Conservation (phyloP, 169 alveolate genomes). For the Eimeria tenella region DNA sequence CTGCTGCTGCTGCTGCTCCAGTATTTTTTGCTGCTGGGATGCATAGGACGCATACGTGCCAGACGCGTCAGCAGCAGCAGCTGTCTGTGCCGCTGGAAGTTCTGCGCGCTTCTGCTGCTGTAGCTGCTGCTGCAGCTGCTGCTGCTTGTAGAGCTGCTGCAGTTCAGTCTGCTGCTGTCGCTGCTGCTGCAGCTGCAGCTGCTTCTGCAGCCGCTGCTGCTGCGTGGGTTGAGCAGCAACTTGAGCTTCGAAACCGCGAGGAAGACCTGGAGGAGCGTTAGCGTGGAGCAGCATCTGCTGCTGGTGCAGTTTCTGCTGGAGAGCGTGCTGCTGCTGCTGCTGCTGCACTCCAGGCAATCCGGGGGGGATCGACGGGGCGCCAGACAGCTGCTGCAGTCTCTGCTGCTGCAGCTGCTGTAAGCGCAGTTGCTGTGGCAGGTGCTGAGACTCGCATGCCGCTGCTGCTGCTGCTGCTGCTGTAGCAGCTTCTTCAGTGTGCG, state of each 20-base stretch:
- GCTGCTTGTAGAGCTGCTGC: neutral
- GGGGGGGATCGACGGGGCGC: too few species aligned
- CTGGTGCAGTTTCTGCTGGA: conserved; percentile 35
- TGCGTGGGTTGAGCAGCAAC: conserved; percentile 4
- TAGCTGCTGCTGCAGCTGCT: conserved; percentile 20
- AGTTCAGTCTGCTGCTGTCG: neutral
- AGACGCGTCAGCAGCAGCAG: neutral
- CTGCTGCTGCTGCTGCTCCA: conserved; percentile 53
- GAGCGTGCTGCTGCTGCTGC: neutral
- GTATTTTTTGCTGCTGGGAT: neutral
- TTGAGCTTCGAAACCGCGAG: neutral
- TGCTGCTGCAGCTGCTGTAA: conserved; percentile 29
- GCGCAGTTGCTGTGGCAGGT: neutral
- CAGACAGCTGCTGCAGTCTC: neutral
- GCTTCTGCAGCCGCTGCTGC: conserved; percentile 33
- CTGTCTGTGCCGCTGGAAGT: neutral
- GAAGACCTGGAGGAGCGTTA: neutral
- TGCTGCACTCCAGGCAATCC: neutral
- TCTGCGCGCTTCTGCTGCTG: conserved; percentile 38
- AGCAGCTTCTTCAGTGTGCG: neutral
- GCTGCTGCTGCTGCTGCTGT: conserved; percentile 17
- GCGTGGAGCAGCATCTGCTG: neutral
- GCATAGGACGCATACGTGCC: neutral
- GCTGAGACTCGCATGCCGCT: neutral
- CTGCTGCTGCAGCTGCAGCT: neutral